A percentile compares a stretch with the other conserved stretches of the same genome.
phyloP scores from a whole-genome alignment of 192 early-diverging fungal species.

The Coemansia sp. region DNA sequence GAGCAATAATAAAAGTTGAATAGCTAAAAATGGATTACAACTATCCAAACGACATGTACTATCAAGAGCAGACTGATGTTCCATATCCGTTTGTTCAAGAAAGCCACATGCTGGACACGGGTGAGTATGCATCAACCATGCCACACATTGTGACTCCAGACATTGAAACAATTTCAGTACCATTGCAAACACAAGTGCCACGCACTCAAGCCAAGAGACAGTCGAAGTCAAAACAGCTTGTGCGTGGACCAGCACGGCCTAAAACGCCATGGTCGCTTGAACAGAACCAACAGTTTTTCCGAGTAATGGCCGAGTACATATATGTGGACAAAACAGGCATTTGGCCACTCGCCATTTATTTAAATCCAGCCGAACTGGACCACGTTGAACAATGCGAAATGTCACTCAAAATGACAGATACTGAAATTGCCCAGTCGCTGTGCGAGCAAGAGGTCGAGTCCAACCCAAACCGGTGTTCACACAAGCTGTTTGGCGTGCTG shows the following conservation, averaged over 20 bases:
- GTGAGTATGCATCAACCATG: not conserved
- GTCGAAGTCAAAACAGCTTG: not conserved
- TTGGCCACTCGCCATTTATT: conserved; percentile 45
- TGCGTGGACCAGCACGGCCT: conserved; percentile 10
- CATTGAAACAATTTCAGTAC: not conserved
- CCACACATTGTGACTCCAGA: not conserved
- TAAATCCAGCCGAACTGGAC: conserved; percentile 36
- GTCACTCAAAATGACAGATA: conserved; percentile 18
- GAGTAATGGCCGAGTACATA: conserved; percentile 51
- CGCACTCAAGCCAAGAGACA: not conserved
- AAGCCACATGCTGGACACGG: not conserved
- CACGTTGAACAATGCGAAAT: conserved; percentile 35
- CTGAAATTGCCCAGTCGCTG: conserved; percentile 27
- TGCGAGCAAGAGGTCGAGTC: conserved; percentile 22
- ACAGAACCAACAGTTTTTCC: conserved; percentile 34
- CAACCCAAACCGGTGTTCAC: conserved; percentile 28
- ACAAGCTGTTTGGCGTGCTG: conserved; percentile 34
- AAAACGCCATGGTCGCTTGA: conserved; percentile 45
- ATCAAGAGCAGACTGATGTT: not conserved
- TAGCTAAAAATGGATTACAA: conserved; percentile 12
- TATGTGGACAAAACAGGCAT: conserved; percentile 42
- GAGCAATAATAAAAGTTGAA: not conserved
- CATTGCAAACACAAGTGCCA: not conserved
- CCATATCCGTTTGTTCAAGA: conserved; percentile 7
- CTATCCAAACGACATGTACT: conserved; percentile 10